Evolutionary conservation across 202 grass and related monocot species (phyloP).

Genomic region (Schoenoplectus tabernaemontani): DNA sequence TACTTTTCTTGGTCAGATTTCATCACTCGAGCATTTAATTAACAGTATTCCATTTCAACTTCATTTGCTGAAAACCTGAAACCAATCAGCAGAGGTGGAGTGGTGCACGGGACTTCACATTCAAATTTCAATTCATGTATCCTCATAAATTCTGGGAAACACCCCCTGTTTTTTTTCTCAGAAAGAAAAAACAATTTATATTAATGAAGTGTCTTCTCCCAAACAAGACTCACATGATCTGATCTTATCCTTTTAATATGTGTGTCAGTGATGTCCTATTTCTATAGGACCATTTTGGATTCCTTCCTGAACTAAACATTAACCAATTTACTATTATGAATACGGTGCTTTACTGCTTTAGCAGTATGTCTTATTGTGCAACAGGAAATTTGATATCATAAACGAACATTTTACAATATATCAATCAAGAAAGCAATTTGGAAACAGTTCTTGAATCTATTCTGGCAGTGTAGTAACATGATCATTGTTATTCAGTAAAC

Average conservation of each 20-base stretch:
- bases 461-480: not conserved
- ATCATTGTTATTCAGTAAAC: not conserved
- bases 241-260: not conserved
- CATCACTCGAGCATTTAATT: constrained; percentile 7
- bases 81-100: not conserved
- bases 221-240: constrained; percentile 38
- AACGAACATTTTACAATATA: no score
- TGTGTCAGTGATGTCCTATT: not conserved
- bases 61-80: not conserved
- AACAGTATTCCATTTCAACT: not conserved
- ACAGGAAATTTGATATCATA: not conserved
- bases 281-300: not conserved
- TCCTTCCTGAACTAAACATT: not conserved
- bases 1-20: not conserved
- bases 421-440: not conserved
- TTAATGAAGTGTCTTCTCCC: constrained; percentile 17
- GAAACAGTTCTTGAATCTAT: not conserved
- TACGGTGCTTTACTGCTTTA: no score
- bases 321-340: not conserved
- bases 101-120: constrained; percentile 3
- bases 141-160: not conserved
- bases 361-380: not conserved
- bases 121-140: constrained; percentile 11
- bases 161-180: not conserved
- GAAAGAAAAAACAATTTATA: not conserved